Evolutionary conservation across 495 filamentous ascomycete genomes (phyloP).

Genomic region (Copromyces sp.): DNA sequence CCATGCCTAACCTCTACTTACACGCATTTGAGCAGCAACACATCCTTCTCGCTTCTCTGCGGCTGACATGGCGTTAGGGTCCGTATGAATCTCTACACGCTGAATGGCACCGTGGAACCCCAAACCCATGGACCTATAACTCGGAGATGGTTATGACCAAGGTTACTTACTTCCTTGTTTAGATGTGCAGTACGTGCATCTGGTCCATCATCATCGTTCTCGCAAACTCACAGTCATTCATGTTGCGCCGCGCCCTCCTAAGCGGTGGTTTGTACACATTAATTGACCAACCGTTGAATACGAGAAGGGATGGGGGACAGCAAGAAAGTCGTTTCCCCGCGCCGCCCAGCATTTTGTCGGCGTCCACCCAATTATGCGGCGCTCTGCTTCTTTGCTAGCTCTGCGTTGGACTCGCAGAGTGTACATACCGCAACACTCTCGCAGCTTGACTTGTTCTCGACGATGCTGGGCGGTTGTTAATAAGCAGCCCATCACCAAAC

Average conservation of each 20-base stretch:
- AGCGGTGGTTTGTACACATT: not conserved
- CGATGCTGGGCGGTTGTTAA: not conserved
- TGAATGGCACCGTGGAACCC: not conserved
- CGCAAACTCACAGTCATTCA: not conserved
- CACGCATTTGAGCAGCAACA: not conserved
- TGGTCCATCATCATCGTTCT: not conserved
- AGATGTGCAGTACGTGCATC: not conserved
- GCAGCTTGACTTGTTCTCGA: not conserved
- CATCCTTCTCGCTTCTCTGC: not conserved
- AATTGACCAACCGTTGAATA: not conserved
- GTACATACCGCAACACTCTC: not conserved
- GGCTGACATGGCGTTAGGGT: slow-evolving; percentile 3
- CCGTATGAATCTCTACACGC: not conserved
- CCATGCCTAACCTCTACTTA: not conserved
- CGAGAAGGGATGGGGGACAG: not conserved
- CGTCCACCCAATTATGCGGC: not conserved
- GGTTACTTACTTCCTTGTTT: not conserved
- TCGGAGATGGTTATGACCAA: not conserved
- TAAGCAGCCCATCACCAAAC: not conserved
- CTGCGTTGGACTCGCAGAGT: not conserved
- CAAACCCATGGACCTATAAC: not conserved
- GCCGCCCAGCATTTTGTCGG: not conserved
- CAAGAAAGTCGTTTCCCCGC: not conserved
- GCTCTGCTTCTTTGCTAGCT: not conserved
- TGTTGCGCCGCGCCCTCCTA: not conserved